Percentiles rank a stretch among this genome's conserved stretches.
phyloP scores from a whole-genome alignment of 2,329 filamentous ascomycete species.

The Chrysosporium keratinophilum region DNA sequence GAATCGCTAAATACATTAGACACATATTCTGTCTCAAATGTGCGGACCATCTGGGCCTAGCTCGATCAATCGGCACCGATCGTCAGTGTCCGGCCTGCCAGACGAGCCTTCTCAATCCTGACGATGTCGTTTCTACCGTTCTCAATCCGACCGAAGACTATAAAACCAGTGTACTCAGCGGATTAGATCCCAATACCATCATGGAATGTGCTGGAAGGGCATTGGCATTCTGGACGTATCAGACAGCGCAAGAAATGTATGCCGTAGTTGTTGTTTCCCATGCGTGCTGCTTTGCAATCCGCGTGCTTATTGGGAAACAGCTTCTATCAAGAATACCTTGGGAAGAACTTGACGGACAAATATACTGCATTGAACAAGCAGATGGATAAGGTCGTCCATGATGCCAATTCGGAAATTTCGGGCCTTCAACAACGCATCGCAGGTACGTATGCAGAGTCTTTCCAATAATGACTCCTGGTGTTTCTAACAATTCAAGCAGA shows the following conservation, averaged over 20 bases:
- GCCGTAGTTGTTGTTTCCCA: slow-evolving; percentile 23
- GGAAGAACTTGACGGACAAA: slow-evolving; percentile 62
- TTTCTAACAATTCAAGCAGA: slow-evolving; percentile 28
- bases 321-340: slow-evolving; percentile 66
- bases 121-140: slow-evolving; percentile 62
- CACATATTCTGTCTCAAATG: slow-evolving; percentile 80
- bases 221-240: slow-evolving; percentile 76
- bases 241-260: slow-evolving; percentile 71
- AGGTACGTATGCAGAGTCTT: slow-evolving; percentile 34
- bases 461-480: neutral
- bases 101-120: slow-evolving; percentile 54
- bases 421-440: slow-evolving; percentile 54
- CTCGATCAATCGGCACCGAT: slow-evolving; percentile 42
- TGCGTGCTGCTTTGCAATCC: neutral
- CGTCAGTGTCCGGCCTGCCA: slow-evolving; percentile 67
- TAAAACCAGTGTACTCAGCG: slow-evolving; percentile 76
- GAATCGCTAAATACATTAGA: slow-evolving; percentile 36
- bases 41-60: slow-evolving; percentile 55
- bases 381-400: slow-evolving; percentile 61
- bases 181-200: slow-evolving; percentile 66
- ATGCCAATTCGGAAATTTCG: slow-evolving; percentile 64
- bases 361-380: slow-evolving; percentile 54
- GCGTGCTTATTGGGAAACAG: slow-evolving; percentile 31
- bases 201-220: slow-evolving; percentile 78
- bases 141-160: slow-evolving; percentile 79